Evolutionary conservation across 1,284 basidiomycete species (phyloP).

Genomic region (Jaminaea rosea): DNA sequence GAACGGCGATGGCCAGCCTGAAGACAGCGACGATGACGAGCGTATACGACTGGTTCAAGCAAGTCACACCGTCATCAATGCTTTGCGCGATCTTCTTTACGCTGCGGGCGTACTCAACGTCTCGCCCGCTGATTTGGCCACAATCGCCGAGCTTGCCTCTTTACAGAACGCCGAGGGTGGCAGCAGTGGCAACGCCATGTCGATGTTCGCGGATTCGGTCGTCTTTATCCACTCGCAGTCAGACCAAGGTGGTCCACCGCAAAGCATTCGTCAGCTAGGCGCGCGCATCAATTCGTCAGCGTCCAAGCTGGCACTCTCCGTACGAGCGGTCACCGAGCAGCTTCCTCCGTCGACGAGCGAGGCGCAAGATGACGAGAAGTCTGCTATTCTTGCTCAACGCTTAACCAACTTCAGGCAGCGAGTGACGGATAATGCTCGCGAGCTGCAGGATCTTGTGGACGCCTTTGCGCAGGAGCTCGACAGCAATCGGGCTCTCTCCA

Average conservation of each 20-base stretch:
- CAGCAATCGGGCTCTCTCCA: neutral
- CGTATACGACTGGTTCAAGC: slow-evolving; percentile 10
- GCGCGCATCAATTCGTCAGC: slow-evolving; percentile 51
- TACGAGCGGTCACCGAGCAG: slow-evolving; percentile 47
- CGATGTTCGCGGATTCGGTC: slow-evolving; percentile 5
- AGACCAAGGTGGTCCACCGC: neutral
- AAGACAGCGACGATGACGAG: too few species aligned
- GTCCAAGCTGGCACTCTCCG: slow-evolving; percentile 50
- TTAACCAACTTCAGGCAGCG: slow-evolving; percentile 37
- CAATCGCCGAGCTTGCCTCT: slow-evolving; percentile 19
- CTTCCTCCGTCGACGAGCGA: too few species aligned
- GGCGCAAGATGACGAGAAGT: too few species aligned
- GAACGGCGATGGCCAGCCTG: too few species aligned
- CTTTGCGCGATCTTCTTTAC: slow-evolving; percentile 25
- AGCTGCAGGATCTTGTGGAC: slow-evolving; percentile 21
- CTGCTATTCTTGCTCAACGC: too few species aligned
- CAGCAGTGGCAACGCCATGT: slow-evolving; percentile 1
- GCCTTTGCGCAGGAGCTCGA: slow-evolving; percentile 17
- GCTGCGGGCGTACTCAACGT: slow-evolving; percentile 23
- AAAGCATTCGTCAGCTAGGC: slow-evolving; percentile 21
- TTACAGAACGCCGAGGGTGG: neutral
- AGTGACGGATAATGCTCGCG: slow-evolving; percentile 26
- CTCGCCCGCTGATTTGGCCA: slow-evolving; percentile 14
- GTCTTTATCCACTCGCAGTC: neutral
- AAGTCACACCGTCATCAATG: slow-evolving; percentile 16